Evolutionary conservation across 176 grass and related monocot species (phyloP).

Genomic region (Thalia dealbata): DNA sequence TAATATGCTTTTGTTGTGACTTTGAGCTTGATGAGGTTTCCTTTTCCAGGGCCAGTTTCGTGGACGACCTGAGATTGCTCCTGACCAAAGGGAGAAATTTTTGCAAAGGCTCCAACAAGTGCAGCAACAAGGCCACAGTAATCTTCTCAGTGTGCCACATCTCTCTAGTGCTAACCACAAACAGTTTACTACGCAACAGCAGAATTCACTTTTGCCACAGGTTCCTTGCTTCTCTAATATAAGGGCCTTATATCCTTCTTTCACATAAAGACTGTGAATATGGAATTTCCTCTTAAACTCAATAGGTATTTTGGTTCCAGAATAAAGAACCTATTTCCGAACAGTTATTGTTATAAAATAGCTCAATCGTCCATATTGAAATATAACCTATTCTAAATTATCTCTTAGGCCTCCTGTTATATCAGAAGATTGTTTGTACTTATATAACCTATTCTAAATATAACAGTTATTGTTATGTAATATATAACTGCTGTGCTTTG

Average conservation of each 20-base stretch:
- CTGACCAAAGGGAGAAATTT: constrained; percentile 81
- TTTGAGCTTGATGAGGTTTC: neutral
- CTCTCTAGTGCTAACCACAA: constrained; percentile 59
- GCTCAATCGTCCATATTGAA: neutral
- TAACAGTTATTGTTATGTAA: too few relatives aligned
- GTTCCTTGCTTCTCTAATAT: constrained; percentile 22
- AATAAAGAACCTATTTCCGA: neutral
- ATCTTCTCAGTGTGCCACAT: constrained; percentile 40
- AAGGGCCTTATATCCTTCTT: neutral
- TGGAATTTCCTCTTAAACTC: too few relatives aligned
- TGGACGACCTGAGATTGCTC: constrained; percentile 69
- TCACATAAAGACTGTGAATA: neutral
- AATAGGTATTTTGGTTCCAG: neutral
- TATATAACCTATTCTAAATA: too few relatives aligned
- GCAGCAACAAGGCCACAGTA: constrained; percentile 57
- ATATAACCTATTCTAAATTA: neutral
- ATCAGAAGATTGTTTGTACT: too few relatives aligned
- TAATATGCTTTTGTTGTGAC: neutral
- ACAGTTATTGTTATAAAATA: neutral
- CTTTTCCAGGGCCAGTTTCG: constrained; percentile 49
- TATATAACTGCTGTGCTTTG: too few relatives aligned
- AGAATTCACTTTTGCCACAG: constrained; percentile 82
- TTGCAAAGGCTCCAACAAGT: constrained; percentile 69
- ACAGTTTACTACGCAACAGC: constrained; percentile 62
- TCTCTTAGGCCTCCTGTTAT: too few relatives aligned